Percentiles rank a stretch among this genome's conserved stretches.
Evolutionary conservation across 2,329 filamentous ascomycete species (phyloP).

Genomic region (Talaromyces sp.): DNA sequence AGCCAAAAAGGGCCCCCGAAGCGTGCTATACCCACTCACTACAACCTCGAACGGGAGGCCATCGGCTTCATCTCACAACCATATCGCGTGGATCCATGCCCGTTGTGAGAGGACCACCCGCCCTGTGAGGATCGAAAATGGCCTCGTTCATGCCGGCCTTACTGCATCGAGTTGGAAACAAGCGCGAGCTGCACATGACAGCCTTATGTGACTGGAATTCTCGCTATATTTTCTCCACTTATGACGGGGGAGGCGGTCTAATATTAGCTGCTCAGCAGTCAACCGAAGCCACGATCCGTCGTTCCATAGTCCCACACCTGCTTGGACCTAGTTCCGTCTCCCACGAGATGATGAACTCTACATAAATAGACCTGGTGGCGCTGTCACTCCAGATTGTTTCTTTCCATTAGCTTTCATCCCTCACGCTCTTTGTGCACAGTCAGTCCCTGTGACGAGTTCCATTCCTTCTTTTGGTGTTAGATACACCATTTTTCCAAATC

Average conservation of each 20-base stretch:
- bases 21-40: neutral
- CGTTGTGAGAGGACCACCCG: neutral
- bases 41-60: neutral
- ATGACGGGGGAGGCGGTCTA: neutral
- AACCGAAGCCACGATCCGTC: neutral
- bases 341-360: neutral
- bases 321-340: neutral
- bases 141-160: neutral
- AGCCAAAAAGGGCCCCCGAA: neutral
- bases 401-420: neutral
- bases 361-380: neutral
- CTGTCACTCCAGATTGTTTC: neutral
- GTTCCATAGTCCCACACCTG: neutral
- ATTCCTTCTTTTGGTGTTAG: constrained; percentile 5
- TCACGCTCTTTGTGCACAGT: neutral
- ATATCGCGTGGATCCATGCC: neutral
- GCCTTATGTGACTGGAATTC: neutral
- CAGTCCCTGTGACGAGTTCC: neutral
- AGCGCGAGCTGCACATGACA: neutral
- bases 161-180: neutral
- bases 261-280: neutral
- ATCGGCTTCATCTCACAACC: neutral
- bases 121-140: neutral
- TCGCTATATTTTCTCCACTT: neutral
- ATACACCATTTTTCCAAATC: constrained; percentile 3